A percentile compares a stretch with the other conserved stretches of the same genome.
Conservation (phyloP, 1,139 yeast species). For the Sugiyamaella neomexicana region DNA sequence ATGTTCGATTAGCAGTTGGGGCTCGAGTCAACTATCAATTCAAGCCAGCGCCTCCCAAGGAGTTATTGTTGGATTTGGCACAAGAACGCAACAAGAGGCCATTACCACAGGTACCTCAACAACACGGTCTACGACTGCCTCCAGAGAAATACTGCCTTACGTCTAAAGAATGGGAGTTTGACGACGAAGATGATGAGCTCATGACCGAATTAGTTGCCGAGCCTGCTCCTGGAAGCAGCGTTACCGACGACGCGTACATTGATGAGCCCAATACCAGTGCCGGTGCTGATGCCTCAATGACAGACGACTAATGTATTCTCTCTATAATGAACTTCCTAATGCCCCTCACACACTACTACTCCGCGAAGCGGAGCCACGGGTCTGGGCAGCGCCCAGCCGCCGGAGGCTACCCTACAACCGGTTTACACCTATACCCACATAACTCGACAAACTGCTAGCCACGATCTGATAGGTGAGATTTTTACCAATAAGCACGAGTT, state of each 20-base stretch:
- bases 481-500: slow-evolving; percentile 85
- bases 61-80: slow-evolving; percentile 83
- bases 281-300: slow-evolving; percentile 12
- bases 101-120: slow-evolving; percentile 86
- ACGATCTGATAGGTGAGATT: slow-evolving; percentile 39
- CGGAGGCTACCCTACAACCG: not conserved
- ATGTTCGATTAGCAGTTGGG: slow-evolving; percentile 86
- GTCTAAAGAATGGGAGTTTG: slow-evolving; percentile 69
- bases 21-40: slow-evolving; percentile 93
- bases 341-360: not conserved
- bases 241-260: not conserved
- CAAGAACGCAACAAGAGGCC: slow-evolving; percentile 87
- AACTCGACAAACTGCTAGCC: slow-evolving; percentile 12
- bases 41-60: slow-evolving; percentile 95
- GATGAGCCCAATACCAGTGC: not conserved
- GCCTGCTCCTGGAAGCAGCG: not conserved
- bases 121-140: slow-evolving; percentile 91
- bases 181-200: slow-evolving; percentile 47
- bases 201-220: slow-evolving; percentile 27
- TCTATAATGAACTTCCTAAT: slow-evolving; percentile 1
- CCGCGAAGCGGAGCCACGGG: not conserved
- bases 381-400: not conserved
- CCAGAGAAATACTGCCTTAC: slow-evolving; percentile 97
- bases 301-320: slow-evolving; percentile 2
- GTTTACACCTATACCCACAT: slow-evolving; percentile 1